A percentile compares a stretch with the other conserved stretches of the same genome.
These are phyloP conservation scores for Cercophora sp. DNA, from an alignment of 495 filamentous ascomycete species.

Conservation along the genomic window DNA sequence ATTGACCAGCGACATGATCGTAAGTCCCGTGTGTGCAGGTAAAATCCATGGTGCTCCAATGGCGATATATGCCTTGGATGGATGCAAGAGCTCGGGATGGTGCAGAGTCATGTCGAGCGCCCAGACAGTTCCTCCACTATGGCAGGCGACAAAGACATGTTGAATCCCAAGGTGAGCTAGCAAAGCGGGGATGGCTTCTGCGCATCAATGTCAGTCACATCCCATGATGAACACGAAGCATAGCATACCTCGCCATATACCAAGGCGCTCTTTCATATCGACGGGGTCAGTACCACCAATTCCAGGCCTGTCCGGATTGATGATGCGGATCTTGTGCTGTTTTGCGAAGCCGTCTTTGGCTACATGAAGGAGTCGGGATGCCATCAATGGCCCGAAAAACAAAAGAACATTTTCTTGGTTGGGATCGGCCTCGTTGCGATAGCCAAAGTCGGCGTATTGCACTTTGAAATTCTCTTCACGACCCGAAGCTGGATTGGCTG, in stretches of 20 bases:
- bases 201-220: too few relatives aligned
- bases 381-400: conserved; percentile 16
- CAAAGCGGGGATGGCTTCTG: conserved; percentile 10
- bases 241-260: background rate
- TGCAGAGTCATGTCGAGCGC: conserved; percentile 40
- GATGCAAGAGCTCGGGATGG: conserved; percentile 37
- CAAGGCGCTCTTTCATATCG: background rate
- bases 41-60: conserved; percentile 46
- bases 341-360: conserved; percentile 10
- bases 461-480: background rate
- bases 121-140: conserved; percentile 47
- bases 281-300: background rate
- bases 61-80: conserved; percentile 28
- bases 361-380: conserved; percentile 10
- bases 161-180: conserved; percentile 11
- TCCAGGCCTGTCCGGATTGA: background rate
- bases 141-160: conserved; percentile 35
- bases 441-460: conserved; percentile 4
- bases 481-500: too few relatives aligned
- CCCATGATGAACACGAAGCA: background rate
- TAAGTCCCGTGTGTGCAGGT: conserved; percentile 28
- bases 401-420: conserved; percentile 10
- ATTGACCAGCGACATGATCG: background rate
- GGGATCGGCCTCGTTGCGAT: background rate
- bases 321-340: conserved; percentile 4